Evolutionary conservation across 176 grass and related monocot genomes (phyloP).

Genomic region (Leersia perrieri): DNA sequence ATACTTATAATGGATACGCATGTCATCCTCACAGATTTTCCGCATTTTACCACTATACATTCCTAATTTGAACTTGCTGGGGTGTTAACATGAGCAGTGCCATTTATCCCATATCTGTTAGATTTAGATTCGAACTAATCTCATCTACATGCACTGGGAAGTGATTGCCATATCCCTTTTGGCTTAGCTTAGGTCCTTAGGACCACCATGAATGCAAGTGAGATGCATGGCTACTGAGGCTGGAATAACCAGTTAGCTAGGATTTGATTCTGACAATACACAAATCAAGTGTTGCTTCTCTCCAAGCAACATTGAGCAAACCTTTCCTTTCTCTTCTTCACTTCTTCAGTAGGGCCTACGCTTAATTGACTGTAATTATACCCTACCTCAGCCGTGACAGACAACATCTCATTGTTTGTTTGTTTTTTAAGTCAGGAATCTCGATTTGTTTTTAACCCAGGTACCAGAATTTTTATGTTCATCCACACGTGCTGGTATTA

Average conservation of each 20-base stretch:
- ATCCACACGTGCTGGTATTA: too few relatives aligned
- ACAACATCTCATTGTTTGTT: too few relatives aligned
- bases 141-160: background rate
- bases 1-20: background rate
- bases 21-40: background rate
- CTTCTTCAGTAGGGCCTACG: too few relatives aligned
- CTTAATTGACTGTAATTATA: background rate
- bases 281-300: conserved; percentile 25
- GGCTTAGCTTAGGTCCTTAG: conserved; percentile 11
- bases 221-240: background rate
- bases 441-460: background rate
- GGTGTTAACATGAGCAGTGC: background rate
- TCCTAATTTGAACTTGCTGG: background rate
- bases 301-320: conserved; percentile 17
- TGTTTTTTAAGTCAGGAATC: too few relatives aligned
- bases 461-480: background rate
- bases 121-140: conserved; percentile 40
- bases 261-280: conserved; percentile 14
- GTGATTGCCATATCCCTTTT: background rate
- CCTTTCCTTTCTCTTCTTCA: conserved; percentile 23
- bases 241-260: conserved; percentile 1
- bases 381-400: background rate
- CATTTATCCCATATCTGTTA: conserved; percentile 21
- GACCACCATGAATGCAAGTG: conserved; percentile 2
- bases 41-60: background rate